Base-by-base conservation (phyloP, 257 asterid genomes). In the Salvia hispanica region DNA sequence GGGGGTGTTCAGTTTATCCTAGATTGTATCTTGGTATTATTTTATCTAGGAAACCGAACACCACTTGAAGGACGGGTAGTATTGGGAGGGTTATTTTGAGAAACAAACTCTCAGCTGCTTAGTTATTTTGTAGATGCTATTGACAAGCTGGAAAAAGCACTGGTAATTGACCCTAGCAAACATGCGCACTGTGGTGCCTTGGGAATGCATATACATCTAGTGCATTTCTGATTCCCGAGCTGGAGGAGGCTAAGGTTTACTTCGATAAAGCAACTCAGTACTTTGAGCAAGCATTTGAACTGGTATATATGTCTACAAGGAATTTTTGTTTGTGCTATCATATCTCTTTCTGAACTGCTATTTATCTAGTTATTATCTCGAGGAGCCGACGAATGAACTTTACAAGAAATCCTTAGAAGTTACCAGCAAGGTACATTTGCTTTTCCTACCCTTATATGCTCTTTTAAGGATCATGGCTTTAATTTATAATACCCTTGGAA, bases 131-230 rank as follows among this genome's bases (percentile, higher is more conserved):
- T 56, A 92, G 96, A 90, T 62, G 91, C 92, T 40, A 85, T 90
- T 54, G 87, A 87, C 9, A 88, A 88, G 78, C 82, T 92, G 74
- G 93, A 92, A 83, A 95, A 88, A 85, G 96, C 97, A 43, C 71
- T 92, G 76, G 79, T 42, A 42, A 65, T 93, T 64, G 78, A 90
- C 69, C 92, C 98, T 0, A 72, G 62, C 53, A 88, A 85, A 82
- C 90, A 83, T 31, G 96, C 37, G 80, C 96, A 0, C 79, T 90
- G 48, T 92, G 98, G 98, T 83, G 90, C 78, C 84, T 88, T 51
- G 98, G 98, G 12, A 92, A 92, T 78, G 98, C 97, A 47, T 77
- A 88, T 58, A 90, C 96, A 37, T 78, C 98, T 36, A 75, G 73
- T 73, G 97, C 87, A 36, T 88, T 90, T 77, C 63, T 86, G 78